Evolutionary conservation across 768 basidiomycete genomes (phyloP), one percentile per base, ranked within the genome.

Genomic region (Psilocybe subaeruginosa): DNA sequence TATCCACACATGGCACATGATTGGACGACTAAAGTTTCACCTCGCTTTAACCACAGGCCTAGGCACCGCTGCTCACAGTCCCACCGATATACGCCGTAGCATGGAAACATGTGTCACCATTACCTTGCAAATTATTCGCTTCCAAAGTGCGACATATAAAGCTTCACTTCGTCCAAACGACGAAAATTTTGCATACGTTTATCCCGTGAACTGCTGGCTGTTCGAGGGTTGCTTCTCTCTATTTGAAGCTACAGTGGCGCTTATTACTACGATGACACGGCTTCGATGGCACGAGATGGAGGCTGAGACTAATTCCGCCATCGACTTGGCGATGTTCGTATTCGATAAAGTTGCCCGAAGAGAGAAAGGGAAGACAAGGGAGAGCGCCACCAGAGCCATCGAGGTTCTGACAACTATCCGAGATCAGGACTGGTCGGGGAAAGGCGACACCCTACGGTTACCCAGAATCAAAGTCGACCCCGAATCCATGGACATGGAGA

Each of bases 221-320:
- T 81, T 80, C 62, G 76, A 76, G 60, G 79, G 78, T 4, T 80
- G 77, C 60, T 76, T 78, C 66, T 76, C 78, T 7, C 71, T 82
- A 9, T 79, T 82, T 62, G 82, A 84, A 66, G 80, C 78, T 30
- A 75, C 79, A 14, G 76, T 84, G 56, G 78, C 78, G 59, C 76
- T 84, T 19, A 71, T 78, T 37, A 78, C 78, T 23, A 77, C 75
- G 11, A 65, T 80, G 54, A 70, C 78, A 14, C 78, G 78, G 55
- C 71, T 72, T 46, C 77, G 78, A 45, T 77, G 75, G 67, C 72
- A 76, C 49, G 74, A 74, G 49, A 74, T 76, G 65, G 69, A 72
- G 31, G 61, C 59, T 2, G 80, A 80, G 56, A 76, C 78, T 45
- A 76, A 77, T 27, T 64, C 62, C 41, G 69, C 78, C 27, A 69